A percentile compares a stretch with the other conserved stretches of the same genome.
These are phyloP conservation scores for Fonsecaea nubica DNA, from an alignment of 2,329 filamentous ascomycete genomes.

Conservation along the genomic window DNA sequence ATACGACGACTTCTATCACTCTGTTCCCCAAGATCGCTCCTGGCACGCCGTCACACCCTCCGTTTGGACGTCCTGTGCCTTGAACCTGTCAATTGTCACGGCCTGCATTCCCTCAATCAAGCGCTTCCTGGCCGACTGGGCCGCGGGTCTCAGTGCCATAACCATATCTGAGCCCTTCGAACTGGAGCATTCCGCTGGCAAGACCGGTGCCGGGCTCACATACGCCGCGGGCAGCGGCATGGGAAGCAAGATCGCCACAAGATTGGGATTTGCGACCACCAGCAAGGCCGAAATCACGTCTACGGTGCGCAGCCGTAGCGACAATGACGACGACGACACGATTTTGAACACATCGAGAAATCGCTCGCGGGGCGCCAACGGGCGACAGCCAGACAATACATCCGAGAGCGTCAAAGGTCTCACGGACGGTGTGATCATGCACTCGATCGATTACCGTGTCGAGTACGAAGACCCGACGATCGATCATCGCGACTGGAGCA, in stretches of 20 bases:
- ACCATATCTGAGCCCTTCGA: conserved; percentile 35
- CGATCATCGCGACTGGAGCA: conserved; percentile 16
- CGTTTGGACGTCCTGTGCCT: conserved; percentile 38
- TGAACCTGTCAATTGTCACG: conserved; percentile 41
- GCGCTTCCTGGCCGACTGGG: conserved; percentile 40
- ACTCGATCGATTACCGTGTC: conserved; percentile 40
- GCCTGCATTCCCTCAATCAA: conserved; percentile 41
- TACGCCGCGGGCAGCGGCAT: conserved; percentile 16
- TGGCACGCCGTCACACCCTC: conserved; percentile 38
- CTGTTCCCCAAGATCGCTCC: conserved; percentile 35
- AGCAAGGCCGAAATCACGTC: conserved; percentile 21
- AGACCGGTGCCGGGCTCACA: conserved; percentile 14
- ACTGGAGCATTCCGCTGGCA: conserved; percentile 20
- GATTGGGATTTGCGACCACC: conserved; percentile 12
- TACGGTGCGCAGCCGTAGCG: conserved; percentile 4
- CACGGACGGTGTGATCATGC: conserved; percentile 39
- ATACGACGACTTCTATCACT: conserved; percentile 33
- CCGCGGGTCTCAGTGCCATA: conserved; percentile 40
- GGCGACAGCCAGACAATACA: conserved; percentile 21
- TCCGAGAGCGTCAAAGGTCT: conserved; percentile 37
- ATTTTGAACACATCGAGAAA: conserved; percentile 2
- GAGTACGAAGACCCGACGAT: conserved; percentile 36
- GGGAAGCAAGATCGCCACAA: conserved; percentile 24
- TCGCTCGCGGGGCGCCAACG: conserved; percentile 1
- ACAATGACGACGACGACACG: conserved; percentile 5